phyloP scores from a whole-genome alignment of 2,329 filamentous ascomycete genomes.

The Xylaria sp. region DNA sequence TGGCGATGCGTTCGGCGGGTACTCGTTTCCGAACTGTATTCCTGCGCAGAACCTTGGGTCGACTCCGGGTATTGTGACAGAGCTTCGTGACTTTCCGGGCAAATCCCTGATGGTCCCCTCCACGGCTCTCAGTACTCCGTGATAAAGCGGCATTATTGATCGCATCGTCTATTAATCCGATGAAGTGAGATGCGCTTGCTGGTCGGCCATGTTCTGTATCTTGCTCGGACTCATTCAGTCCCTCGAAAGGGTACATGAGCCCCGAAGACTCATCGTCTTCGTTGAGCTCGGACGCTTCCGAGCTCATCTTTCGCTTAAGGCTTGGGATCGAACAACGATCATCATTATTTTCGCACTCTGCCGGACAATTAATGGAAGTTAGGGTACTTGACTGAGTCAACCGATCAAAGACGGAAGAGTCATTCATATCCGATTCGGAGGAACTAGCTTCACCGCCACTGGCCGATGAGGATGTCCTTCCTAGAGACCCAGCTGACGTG shows the following conservation, averaged over 20 bases:
- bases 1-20: neutral
- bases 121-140: neutral
- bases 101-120: slow-evolving; percentile 3
- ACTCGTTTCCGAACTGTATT: slow-evolving; percentile 1
- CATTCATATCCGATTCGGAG: slow-evolving; percentile 8
- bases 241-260: neutral
- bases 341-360: neutral
- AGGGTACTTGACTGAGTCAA: slow-evolving; percentile 9
- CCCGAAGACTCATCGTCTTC: neutral
- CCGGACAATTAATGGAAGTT: slow-evolving; percentile 1
- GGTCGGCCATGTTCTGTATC: neutral
- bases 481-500: neutral
- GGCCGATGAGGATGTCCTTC: neutral
- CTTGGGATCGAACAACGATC: neutral
- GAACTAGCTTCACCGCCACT: neutral
- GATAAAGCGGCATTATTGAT: neutral
- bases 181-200: neutral
- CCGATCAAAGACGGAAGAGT: slow-evolving; percentile 9
- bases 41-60: slow-evolving; percentile 8
- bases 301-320: neutral
- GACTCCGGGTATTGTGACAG: neutral
- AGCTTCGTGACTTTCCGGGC: slow-evolving; percentile 10
- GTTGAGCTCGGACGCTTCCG: neutral
- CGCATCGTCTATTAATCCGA: neutral
- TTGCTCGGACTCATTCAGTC: neutral